phyloP scores from a whole-genome alignment of 208 protist species.

The Borovskyia barvae region DNA sequence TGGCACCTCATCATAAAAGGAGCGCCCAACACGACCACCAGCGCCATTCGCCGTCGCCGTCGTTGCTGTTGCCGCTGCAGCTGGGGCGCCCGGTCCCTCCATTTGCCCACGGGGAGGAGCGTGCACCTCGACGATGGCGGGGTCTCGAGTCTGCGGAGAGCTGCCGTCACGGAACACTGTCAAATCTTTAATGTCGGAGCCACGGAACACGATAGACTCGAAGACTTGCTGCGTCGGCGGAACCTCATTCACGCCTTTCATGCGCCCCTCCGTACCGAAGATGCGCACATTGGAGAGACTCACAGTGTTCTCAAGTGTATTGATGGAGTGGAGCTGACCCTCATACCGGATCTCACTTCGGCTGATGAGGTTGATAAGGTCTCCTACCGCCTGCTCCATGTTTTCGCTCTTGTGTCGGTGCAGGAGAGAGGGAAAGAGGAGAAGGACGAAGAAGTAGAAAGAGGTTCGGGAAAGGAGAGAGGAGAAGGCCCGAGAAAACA shows the following conservation, averaged over 20 bases:
- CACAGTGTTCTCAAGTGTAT: slow-evolving; percentile 79
- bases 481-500: background rate
- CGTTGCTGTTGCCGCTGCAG: slow-evolving; percentile 8
- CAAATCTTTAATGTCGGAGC: slow-evolving; percentile 84
- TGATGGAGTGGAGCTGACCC: slow-evolving; percentile 72
- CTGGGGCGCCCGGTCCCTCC: background rate
- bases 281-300: slow-evolving; percentile 86
- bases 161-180: slow-evolving; percentile 64
- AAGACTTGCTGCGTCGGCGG: slow-evolving; percentile 68
- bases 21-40: slow-evolving; percentile 17
- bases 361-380: slow-evolving; percentile 80
- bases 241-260: slow-evolving; percentile 49
- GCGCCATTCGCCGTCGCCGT: slow-evolving; percentile 6
- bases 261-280: slow-evolving; percentile 86
- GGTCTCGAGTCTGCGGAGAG: slow-evolving; percentile 49
- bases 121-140: slow-evolving; percentile 67
- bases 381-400: slow-evolving; percentile 53
- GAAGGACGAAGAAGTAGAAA: no score
- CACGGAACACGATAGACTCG: slow-evolving; percentile 89
- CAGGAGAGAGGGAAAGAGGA: background rate
- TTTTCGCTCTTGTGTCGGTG: background rate
- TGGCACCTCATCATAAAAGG: slow-evolving; percentile 26
- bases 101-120: slow-evolving; percentile 34
- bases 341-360: slow-evolving; percentile 89
- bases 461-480: slow-evolving; percentile 8